A percentile compares a stretch with the other conserved stretches of the same genome.
Evolutionary conservation across 257 asterid species (phyloP).

Genomic region (Plantago major): DNA sequence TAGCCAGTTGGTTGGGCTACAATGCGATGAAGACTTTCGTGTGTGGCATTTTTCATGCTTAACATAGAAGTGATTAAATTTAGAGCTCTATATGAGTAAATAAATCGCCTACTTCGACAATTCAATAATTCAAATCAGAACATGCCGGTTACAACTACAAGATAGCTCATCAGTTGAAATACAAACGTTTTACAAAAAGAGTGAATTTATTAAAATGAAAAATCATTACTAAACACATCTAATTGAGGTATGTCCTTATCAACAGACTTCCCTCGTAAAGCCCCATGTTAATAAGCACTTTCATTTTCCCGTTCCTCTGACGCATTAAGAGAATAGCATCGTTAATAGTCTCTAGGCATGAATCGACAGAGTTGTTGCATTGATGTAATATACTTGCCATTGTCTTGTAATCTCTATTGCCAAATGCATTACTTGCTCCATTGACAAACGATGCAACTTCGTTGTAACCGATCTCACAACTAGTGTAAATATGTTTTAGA

Average conservation of each 20-base stretch:
- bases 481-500: neutral
- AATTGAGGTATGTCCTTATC: too few species aligned
- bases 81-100: neutral
- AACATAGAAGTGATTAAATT: too few species aligned
- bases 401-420: neutral
- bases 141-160: too few species aligned
- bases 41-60: too few species aligned
- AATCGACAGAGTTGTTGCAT: neutral
- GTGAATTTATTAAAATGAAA: too few species aligned
- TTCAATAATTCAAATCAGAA: too few species aligned
- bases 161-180: too few species aligned
- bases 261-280: slow-evolving; percentile 13
- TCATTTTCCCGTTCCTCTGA: slow-evolving; percentile 7
- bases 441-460: neutral
- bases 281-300: slow-evolving; percentile 6
- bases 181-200: too few species aligned
- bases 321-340: neutral
- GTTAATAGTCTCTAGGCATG: slow-evolving; percentile 7
- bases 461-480: slow-evolving; percentile 1
- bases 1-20: too few species aligned
- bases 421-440: neutral
- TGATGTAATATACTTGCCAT: neutral
- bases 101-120: too few species aligned
- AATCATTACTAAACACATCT: too few species aligned
- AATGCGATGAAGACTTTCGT: too few species aligned